Evolutionary conservation across 495 filamentous ascomycete genomes (phyloP).

Genomic region (Pyrenopolyporus hunteri): DNA sequence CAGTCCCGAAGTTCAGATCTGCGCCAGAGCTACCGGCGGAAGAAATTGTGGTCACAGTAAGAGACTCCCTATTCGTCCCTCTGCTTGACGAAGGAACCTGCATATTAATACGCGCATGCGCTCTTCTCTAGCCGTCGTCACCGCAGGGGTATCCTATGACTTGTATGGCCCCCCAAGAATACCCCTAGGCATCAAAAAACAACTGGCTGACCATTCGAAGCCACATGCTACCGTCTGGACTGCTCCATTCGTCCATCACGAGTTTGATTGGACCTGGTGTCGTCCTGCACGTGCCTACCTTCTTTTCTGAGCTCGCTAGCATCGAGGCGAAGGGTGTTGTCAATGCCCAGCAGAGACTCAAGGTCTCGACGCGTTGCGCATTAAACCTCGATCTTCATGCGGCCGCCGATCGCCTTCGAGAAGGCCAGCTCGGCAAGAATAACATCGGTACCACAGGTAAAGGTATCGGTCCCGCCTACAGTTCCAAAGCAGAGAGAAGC

Average conservation of each 20-base stretch:
- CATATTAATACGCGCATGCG: background rate
- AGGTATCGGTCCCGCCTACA: constrained; percentile 83
- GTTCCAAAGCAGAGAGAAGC: constrained; percentile 76
- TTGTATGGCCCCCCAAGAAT: constrained; percentile 18
- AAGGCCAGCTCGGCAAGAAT: constrained; percentile 68
- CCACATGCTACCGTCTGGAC: constrained; percentile 69
- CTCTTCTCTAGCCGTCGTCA: constrained; percentile 18
- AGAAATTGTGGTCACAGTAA: constrained; percentile 33
- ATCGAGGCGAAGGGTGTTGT: constrained; percentile 75
- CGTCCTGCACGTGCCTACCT: constrained; percentile 72
- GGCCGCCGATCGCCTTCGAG: constrained; percentile 81
- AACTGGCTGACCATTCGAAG: constrained; percentile 16
- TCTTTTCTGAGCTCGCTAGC: constrained; percentile 83
- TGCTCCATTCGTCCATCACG: constrained; percentile 75
- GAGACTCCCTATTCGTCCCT: background rate
- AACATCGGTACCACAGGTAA: constrained; percentile 64
- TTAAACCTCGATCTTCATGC: constrained; percentile 85
- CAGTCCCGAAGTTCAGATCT: constrained; percentile 29
- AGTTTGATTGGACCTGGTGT: constrained; percentile 88
- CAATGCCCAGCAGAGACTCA: constrained; percentile 68
- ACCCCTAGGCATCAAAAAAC: background rate
- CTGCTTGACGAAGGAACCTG: background rate
- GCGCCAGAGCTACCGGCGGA: constrained; percentile 29
- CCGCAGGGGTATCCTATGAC: constrained; percentile 24
- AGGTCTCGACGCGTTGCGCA: constrained; percentile 81